Base-by-base conservation (phyloP, 805 yeast genomes). In the Yarrowia osloensis region DNA sequence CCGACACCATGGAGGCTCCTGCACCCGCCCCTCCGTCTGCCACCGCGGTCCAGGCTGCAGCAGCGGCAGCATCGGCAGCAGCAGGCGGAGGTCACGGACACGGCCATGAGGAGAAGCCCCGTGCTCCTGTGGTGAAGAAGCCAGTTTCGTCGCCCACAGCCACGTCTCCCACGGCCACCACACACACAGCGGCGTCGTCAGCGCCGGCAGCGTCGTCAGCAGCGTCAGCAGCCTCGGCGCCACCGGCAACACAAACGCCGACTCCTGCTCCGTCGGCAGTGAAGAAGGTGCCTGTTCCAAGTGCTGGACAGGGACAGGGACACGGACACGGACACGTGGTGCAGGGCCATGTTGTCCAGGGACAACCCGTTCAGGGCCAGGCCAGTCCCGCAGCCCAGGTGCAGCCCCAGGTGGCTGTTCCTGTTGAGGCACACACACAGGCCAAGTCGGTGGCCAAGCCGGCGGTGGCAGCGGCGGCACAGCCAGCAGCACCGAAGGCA, bases 241-340 rank as follows among this genome's bases (percentile, higher is more conserved):
- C n/a, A n/a, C n/a, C 31, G 21, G 42, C 42, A 7, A 8, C 42
- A n/a, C 37, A 31, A 9, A 21, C 37, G 24, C 9, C 37, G 3
- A 9, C 57, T 13, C 28, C 42, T 17, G 13, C 59, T 22, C 24
- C 57, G 4, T 13, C 55, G 5, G 28, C 29, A 15, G 42, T 52
- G 29, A 52, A 52, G 42, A 52, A 52, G 59, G 59, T 54, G 61
- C 61, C 61, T n/a, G 44, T 54, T 22, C 24, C 40, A 17, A 35
- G 59, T 15, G 39, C 39, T 13, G n/a, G 35, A 8, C 40, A 28
- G 22, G 46, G n/a, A n/a, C n/a, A n/a, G n/a, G n/a, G 49, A 13
- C 49, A 44, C n/a, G 42, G 42, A 15, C 39, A 35, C 7, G 35
- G 35, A 5, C 35, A 33, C 21, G 57, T 50, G 22, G 29, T n/a